Evolutionary conservation across 352 stramenopile genomes (phyloP).

Genomic region (Phytophthora idaei): DNA sequence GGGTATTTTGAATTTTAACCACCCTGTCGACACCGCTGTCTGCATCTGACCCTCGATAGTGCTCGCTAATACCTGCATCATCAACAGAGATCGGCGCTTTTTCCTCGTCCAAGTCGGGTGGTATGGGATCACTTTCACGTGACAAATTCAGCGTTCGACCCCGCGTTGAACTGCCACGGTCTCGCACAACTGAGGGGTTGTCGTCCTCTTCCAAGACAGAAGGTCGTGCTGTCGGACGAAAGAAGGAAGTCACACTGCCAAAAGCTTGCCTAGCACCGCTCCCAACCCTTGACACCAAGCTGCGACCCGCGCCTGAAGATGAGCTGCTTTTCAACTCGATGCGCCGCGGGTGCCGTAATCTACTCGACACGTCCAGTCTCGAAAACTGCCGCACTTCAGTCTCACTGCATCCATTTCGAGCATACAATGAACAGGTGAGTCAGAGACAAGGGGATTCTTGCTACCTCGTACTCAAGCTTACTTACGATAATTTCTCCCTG

Average conservation of each 20-base stretch:
- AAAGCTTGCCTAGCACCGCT: slow-evolving; percentile 21
- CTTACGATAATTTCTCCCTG: slow-evolving; percentile 47
- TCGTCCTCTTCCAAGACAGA: slow-evolving; percentile 29
- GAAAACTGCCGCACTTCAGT: slow-evolving; percentile 25
- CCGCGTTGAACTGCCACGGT: slow-evolving; percentile 3
- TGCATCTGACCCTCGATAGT: not conserved
- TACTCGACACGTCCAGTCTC: slow-evolving; percentile 16
- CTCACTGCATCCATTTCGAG: slow-evolving; percentile 24
- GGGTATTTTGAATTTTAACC: slow-evolving; percentile 15
- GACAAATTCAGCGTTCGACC: slow-evolving; percentile 27
- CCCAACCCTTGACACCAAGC: slow-evolving; percentile 14
- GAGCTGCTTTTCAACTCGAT: slow-evolving; percentile 13
- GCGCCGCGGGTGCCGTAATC: not conserved
- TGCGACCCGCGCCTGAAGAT: not conserved
- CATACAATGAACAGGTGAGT: not conserved
- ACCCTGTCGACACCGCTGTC: slow-evolving; percentile 1
- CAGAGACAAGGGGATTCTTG: not conserved
- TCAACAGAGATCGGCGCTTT: slow-evolving; percentile 30
- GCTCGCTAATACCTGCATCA: slow-evolving; percentile 4
- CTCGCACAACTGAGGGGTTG: slow-evolving; percentile 9
- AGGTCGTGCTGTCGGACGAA: slow-evolving; percentile 12
- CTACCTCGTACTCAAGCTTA: not conserved
- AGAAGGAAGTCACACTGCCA: slow-evolving; percentile 31
- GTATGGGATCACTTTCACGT: slow-evolving; percentile 10
- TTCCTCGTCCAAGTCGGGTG: slow-evolving; percentile 14